Percentiles rank a stretch among this genome's conserved stretches.
Evolutionary conservation across 139 green algal species (phyloP).

Genomic region (Tetradesmus lagerheimii): DNA sequence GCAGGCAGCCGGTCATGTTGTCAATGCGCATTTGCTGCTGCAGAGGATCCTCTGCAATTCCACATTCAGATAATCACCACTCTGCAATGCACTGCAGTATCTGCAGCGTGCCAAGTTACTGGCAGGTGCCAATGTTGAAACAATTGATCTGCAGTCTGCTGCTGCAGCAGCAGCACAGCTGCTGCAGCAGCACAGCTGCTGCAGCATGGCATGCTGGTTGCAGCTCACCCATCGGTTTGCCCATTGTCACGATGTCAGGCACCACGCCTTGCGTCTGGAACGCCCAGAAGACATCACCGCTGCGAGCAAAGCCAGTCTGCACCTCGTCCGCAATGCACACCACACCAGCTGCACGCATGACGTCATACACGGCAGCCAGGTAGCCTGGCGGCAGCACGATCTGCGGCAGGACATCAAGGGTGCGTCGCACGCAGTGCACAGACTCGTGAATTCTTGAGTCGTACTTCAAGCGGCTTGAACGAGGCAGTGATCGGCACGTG

Average conservation of each 20-base stretch:
- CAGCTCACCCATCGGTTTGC: conserved; percentile 77
- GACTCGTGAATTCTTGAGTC: too few species aligned
- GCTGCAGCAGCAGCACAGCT: not conserved
- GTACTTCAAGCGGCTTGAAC: too few species aligned
- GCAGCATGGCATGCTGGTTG: not conserved
- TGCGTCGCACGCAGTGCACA: too few species aligned
- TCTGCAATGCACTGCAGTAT: too few species aligned
- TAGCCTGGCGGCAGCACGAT: conserved; percentile 30
- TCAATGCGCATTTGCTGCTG: not conserved
- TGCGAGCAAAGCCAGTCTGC: conserved; percentile 80
- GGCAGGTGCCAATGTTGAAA: too few species aligned
- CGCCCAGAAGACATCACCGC: conserved; percentile 75
- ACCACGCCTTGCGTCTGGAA: conserved; percentile 71
- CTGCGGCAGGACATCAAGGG: conserved; percentile 10
- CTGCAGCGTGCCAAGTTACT: too few species aligned
- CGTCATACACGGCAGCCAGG: conserved; percentile 62
- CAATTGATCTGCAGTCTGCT: not conserved
- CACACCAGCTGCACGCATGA: conserved; percentile 65
- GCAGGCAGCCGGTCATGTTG: too few species aligned
- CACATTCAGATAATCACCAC: too few species aligned
- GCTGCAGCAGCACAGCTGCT: not conserved
- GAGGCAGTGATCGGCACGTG: too few species aligned
- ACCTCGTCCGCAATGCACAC: conserved; percentile 81
- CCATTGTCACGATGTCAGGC: conserved; percentile 83
- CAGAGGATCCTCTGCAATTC: not conserved